Percentiles rank a stretch among this genome's conserved stretches.
Conservation (phyloP, 495 filamentous ascomycete genomes). For the Hypoxylon subgilvum region DNA sequence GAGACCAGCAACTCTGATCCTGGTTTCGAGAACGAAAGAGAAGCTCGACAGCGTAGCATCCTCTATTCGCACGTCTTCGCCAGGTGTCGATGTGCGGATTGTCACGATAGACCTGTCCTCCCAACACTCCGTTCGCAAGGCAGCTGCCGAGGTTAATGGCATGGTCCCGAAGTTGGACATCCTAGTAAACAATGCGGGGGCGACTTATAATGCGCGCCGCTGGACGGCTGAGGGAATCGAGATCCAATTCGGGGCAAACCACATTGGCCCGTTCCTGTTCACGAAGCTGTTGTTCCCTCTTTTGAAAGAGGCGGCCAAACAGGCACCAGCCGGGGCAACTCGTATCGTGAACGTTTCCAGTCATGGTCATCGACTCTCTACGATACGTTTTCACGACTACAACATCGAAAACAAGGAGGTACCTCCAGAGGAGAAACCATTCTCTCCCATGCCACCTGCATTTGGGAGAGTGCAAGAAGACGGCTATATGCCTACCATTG, state of each 20-base stretch:
- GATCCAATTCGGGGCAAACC: conserved; percentile 64
- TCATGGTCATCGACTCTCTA: conserved; percentile 58
- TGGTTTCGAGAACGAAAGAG: conserved; percentile 59
- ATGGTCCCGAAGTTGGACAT: conserved; percentile 58
- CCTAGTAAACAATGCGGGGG: conserved; percentile 63
- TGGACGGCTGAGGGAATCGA: conserved; percentile 57
- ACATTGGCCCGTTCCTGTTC: conserved; percentile 65
- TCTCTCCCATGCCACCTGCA: conserved; percentile 36
- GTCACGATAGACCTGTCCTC: conserved; percentile 56
- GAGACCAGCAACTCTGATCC: conserved; percentile 55
- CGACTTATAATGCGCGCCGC: conserved; percentile 42
- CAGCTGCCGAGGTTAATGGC: conserved; percentile 47
- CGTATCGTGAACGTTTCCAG: conserved; percentile 54
- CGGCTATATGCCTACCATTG: conserved; percentile 61
- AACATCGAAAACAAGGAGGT: conserved; percentile 56
- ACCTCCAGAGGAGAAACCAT: conserved; percentile 48
- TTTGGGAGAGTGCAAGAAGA: conserved; percentile 47
- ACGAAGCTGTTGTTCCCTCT: conserved; percentile 62
- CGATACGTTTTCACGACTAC: conserved; percentile 63
- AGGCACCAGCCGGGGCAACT: conserved; percentile 42
- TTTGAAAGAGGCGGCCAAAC: conserved; percentile 46
- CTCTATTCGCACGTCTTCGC: conserved; percentile 44
- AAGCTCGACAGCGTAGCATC: conserved; percentile 57
- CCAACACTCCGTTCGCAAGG: conserved; percentile 50
- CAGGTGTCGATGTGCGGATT: conserved; percentile 44